Evolutionary conservation across 495 filamentous ascomycete species (phyloP).

Genomic region (Penicillium bialowiezense): DNA sequence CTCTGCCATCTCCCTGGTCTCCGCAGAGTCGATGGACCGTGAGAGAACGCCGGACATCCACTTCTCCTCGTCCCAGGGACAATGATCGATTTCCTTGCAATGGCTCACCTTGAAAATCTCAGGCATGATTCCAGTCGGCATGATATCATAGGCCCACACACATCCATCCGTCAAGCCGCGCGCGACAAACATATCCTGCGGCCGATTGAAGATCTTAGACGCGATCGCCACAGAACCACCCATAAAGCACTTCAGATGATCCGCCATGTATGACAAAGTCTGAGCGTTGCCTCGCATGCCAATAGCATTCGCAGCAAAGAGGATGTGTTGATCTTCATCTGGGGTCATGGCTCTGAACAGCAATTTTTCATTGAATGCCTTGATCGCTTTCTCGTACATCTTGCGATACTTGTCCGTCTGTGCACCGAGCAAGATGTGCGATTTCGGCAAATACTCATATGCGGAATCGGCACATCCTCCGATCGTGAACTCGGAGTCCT

Average conservation of each 20-base stretch:
- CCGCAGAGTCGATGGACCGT: conserved; percentile 13
- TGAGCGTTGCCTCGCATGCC: conserved; percentile 17
- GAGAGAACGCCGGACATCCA: conserved; percentile 44
- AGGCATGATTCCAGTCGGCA: conserved; percentile 60
- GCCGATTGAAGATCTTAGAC: conserved; percentile 55
- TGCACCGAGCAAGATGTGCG: conserved; percentile 72
- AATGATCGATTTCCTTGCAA: conserved; percentile 45
- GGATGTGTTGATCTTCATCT: conserved; percentile 65
- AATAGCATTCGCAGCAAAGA: conserved; percentile 63
- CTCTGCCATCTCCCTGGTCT: conserved; percentile 35
- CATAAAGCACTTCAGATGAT: conserved; percentile 62
- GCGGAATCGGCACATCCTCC: conserved; percentile 88
- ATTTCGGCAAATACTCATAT: conserved; percentile 97
- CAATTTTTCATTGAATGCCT: conserved; percentile 69
- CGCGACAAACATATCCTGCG: conserved; percentile 53
- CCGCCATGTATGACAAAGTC: conserved; percentile 38
- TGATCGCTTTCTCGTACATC: conserved; percentile 73
- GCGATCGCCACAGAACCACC: conserved; percentile 62
- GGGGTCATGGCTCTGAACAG: conserved; percentile 79
- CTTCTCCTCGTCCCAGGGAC: conserved; percentile 53
- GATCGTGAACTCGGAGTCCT: conserved; percentile 61
- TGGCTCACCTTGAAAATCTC: conserved; percentile 53
- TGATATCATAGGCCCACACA: conserved; percentile 56
- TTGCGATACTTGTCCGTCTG: conserved; percentile 70
- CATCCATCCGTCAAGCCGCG: conserved; percentile 56